Conservation (phyloP, 2,329 filamentous ascomycete genomes). For the Cladophialophora carrionii region DNA sequence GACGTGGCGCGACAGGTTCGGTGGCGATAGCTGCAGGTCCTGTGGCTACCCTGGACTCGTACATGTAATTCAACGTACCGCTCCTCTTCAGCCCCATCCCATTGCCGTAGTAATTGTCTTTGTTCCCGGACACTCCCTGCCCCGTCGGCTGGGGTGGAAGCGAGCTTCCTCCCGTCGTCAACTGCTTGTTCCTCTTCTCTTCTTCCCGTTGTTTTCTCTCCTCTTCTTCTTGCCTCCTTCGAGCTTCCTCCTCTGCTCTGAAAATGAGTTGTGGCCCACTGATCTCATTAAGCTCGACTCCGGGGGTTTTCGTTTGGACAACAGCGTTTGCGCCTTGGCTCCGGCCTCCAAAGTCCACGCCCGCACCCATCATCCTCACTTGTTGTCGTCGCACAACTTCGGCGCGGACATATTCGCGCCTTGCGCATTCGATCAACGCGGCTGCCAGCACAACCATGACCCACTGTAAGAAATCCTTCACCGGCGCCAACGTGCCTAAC, state of each 20-base stretch:
- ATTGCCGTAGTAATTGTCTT: slow-evolving; percentile 33
- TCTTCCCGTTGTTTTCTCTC: not conserved
- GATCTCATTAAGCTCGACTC: slow-evolving; percentile 23
- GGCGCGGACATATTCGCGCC: slow-evolving; percentile 30
- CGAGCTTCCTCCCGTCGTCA: not conserved
- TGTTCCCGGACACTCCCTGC: slow-evolving; percentile 19
- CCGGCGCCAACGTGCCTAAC: slow-evolving; percentile 54
- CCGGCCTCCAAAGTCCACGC: slow-evolving; percentile 29
- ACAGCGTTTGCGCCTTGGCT: slow-evolving; percentile 8
- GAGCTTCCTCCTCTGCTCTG: slow-evolving; percentile 15
- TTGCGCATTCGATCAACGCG: slow-evolving; percentile 30
- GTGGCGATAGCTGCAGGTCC: not conserved
- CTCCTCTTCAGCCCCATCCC: slow-evolving; percentile 29
- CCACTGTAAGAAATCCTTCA: slow-evolving; percentile 35
- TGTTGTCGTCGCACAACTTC: slow-evolving; percentile 20
- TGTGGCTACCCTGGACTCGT: slow-evolving; percentile 26
- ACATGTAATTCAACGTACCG: slow-evolving; percentile 33
- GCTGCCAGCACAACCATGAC: slow-evolving; percentile 27
- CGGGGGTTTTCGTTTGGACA: not conserved
- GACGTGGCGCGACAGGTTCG: not conserved
- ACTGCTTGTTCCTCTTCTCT: slow-evolving; percentile 5
- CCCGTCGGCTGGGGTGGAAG: slow-evolving; percentile 12
- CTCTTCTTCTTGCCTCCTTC: slow-evolving; percentile 9
- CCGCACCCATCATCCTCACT: slow-evolving; percentile 19
- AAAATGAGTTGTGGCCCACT: slow-evolving; percentile 23